Base-by-base conservation (phyloP, 148 eudicot genomes). In the Nyssa sinensis region DNA sequence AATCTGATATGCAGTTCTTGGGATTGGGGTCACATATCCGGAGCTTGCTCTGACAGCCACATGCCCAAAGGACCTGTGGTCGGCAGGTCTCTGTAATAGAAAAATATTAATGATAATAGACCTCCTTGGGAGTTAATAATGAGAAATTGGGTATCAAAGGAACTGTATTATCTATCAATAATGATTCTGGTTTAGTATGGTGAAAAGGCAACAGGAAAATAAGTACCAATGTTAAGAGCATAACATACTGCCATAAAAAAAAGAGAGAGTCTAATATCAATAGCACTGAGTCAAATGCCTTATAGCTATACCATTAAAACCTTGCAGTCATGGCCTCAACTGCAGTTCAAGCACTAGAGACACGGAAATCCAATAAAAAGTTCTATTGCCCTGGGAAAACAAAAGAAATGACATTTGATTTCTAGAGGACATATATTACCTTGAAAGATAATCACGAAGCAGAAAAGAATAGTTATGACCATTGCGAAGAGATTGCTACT, bases 401-500 rank as follows among this genome's bases (percentile, higher is more conserved):
- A 9, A 21, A 62, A 28, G 23, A 29, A 73, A 73, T 27, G 37
- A 28, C 16, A 17, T 34, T 65, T 33, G 33, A 49, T 17, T 53
- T 35, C 49, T 32, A 67, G 25, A 68, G 9, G 7, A 32, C 11
- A 25, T 19, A n/a, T 11, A 74, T 74, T 79, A 86, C 89, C 89
- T 80, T 86, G 84, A 73, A 81, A 83, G 55, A 86, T 71, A 8
- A 86, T 79, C 55, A 86, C 75, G 23, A 83, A 35, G 71, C 76
- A 83, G 73, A 86, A 83, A 60, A 83, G 21, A 37, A 79, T 7
- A 1, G 89, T 86, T 67, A 86, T 68, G 59, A 79, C 34, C 72
- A 74, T 78, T 9, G 86, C 84, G 70, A 79, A 58, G 2, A 86
- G 33, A 68, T 74, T 81, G 49, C 76, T 70, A 41, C 76, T 70